A percentile compares a stretch with the other conserved stretches of the same genome.
phyloP scores from a whole-genome alignment of 345 rosid species.

The Eucalyptus sp. region DNA sequence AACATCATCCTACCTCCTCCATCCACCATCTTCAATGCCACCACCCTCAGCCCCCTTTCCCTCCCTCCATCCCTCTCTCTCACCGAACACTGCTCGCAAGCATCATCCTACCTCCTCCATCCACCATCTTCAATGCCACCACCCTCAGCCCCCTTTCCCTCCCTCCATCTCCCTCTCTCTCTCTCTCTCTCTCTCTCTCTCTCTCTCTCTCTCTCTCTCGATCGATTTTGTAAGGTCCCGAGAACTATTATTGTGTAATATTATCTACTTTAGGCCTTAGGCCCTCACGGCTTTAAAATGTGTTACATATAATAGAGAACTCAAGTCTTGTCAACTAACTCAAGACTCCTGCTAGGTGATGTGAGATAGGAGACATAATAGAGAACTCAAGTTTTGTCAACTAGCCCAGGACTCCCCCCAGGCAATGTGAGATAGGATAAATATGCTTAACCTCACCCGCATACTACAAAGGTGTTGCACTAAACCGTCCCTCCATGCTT shows the following conservation, averaged over 20 bases:
- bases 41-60: neutral
- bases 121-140: neutral
- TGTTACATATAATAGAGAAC: no score
- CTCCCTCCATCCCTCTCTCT: no score
- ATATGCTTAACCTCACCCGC: fast-evolving
- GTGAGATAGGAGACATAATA: no score
- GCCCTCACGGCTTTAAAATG: no score
- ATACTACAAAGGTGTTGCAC: fast-evolving
- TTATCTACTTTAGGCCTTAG: no score
- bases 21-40: neutral
- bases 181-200: neutral
- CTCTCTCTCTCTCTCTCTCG: neutral
- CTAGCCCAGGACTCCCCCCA: fast-evolving
- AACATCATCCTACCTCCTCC: neutral
- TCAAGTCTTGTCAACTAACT: no score
- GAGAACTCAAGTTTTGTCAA: no score
- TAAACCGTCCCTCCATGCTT: no score
- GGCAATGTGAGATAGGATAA: no score
- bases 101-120: neutral
- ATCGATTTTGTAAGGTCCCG: no score
- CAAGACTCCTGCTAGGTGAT: fast-evolving
- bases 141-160: neutral
- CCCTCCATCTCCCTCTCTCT: no score
- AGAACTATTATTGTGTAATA: no score
- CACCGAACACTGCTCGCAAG: neutral